Evolutionary conservation across 345 rosid genomes (phyloP), one percentile per base, ranked within the genome.

Genomic region (Populus deltoides): DNA sequence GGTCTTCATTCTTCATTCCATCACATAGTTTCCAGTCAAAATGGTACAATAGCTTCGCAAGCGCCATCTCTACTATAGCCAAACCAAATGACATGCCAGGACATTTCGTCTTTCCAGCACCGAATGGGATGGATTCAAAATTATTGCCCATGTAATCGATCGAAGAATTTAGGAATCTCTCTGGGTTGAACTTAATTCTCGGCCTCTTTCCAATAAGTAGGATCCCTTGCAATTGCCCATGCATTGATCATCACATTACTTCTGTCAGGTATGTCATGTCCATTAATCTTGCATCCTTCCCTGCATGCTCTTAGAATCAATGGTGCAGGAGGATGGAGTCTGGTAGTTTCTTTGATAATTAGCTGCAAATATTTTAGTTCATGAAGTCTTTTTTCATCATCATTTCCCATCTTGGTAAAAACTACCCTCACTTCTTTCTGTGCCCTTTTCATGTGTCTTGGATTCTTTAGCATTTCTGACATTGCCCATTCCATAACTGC

Each of bases 41-140:
- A 72, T 78, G 78, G 62, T 71, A 84, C 13, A 84, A 62, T 2
- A 81, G 16, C 35, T 49, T 27, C 3, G 83, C 79, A 2, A 76
- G 76, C 1, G 36, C 49, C 24, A 81, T 53, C 80, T 84, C 84
- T 1, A 73, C 11, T 17, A 61, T 74, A 1, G 79, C 67, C 22
- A 69, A 41, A 8, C 78, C 87, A 36, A 78, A 76, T 0, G 22
- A 16, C 16, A 81, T 63, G 1, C 86, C 82, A 0, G 80, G 82
- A 39, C 84, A 84, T 7, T 78, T 84, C 49, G 83, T 84, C 70
- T 72, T 79, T 20, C 85, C 83, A 24, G 77, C 82, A 9, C 84
- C 83, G 20, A 84, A 81, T 18, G 81, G 85, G n/a, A 81, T 31
- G 57, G 47, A 76, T 33, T 79, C 79, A 20, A 77, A 85, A 53